Conservation (phyloP, 352 stramenopile genomes). For the Phytophthora quininea region DNA sequence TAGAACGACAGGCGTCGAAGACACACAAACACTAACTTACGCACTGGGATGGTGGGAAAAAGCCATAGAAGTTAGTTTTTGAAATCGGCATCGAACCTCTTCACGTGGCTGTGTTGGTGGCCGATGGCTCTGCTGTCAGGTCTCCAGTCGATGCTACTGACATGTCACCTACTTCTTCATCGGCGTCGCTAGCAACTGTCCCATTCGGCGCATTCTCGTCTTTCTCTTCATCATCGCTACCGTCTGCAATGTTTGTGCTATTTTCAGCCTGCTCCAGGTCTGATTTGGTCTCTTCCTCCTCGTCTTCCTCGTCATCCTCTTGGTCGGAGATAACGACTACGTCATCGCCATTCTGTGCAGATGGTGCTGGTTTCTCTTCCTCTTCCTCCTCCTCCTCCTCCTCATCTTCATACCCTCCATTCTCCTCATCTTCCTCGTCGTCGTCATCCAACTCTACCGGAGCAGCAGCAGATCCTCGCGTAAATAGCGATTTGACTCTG, state of each 20-base stretch:
- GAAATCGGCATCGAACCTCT: constrained; percentile 17
- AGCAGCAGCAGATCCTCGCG: constrained; percentile 52
- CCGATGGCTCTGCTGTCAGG: constrained; percentile 1
- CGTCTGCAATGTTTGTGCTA: neutral
- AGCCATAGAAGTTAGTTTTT: constrained; percentile 6
- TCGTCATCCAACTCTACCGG: constrained; percentile 70
- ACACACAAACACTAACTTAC: constrained; percentile 24
- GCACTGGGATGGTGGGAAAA: neutral
- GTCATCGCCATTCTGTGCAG: constrained; percentile 36
- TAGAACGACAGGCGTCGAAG: constrained; percentile 12
- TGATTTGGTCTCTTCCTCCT: constrained; percentile 13
- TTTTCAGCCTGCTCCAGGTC: constrained; percentile 2
- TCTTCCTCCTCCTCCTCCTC: constrained; percentile 37
- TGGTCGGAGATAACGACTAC: constrained; percentile 63
- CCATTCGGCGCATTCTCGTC: constrained; percentile 27
- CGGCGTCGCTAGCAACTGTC: constrained; percentile 23
- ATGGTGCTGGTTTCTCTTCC: constrained; percentile 19
- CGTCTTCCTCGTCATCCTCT: constrained; percentile 38
- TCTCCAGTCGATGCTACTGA: constrained; percentile 16
- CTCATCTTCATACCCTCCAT: constrained; percentile 33
- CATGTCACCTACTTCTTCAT: constrained; percentile 38
- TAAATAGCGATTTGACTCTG: constrained; percentile 48
- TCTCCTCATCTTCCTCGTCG: constrained; percentile 43
- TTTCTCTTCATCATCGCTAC: constrained; percentile 27
- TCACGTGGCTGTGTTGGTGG: constrained; percentile 20